Evolutionary conservation across 306 rosid species (phyloP).

Genomic region (Corylus americana): DNA sequence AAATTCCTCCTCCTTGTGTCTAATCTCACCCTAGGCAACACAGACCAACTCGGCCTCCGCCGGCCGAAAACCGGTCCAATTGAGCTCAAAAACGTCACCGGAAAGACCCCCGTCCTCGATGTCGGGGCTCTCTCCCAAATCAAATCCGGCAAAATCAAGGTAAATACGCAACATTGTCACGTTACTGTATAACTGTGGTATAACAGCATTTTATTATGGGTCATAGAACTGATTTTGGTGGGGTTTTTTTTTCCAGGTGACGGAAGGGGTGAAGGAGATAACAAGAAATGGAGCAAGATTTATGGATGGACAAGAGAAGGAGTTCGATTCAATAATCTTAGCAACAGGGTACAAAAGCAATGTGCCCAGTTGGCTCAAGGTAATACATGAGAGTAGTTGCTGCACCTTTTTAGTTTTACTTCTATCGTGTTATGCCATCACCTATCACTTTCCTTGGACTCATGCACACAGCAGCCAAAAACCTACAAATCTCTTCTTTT

Average conservation of each 20-base stretch:
- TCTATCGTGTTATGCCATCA: constrained; percentile 55
- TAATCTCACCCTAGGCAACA: constrained; percentile 61
- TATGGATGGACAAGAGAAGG: constrained; percentile 81
- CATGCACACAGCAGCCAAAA: constrained; percentile 40
- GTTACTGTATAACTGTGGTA: too few species aligned
- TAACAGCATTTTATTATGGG: too few species aligned
- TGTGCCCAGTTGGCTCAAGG: constrained; percentile 97
- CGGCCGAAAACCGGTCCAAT: constrained; percentile 93
- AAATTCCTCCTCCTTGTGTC: constrained; percentile 53
- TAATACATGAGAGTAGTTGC: constrained; percentile 25
- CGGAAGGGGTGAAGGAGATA: constrained; percentile 83
- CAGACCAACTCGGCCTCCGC: constrained; percentile 68
- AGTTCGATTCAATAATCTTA: constrained; percentile 82
- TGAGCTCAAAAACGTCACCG: constrained; percentile 80
- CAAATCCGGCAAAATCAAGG: constrained; percentile 79
- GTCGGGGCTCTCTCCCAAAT: constrained; percentile 77
- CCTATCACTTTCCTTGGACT: constrained; percentile 57
- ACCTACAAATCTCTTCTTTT: constrained; percentile 65
- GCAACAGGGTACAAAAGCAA: constrained; percentile 99
- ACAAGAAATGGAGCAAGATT: constrained; percentile 82
- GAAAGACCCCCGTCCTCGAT: constrained; percentile 91
- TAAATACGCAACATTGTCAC: constrained; percentile 6
- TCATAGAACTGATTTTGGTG: constrained; percentile 1
- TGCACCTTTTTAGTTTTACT: constrained; percentile 42
- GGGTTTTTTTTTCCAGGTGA: constrained; percentile 41